Base-by-base conservation (phyloP, 2,329 filamentous ascomycete species). In the Colletotrichum sansevieriae region DNA sequence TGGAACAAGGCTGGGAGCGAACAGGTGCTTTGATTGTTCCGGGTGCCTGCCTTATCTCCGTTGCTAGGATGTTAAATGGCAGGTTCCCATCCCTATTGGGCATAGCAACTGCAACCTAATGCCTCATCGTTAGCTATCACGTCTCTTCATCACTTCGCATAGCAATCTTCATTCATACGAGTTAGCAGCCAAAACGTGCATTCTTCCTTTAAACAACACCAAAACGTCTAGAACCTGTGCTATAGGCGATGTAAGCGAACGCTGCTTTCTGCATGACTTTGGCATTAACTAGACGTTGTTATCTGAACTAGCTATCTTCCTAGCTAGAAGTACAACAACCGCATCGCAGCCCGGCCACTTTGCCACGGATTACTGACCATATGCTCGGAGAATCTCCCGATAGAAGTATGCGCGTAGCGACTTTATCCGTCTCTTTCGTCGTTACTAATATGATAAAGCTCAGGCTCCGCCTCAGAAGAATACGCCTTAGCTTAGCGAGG, bases 181-280 rank as follows among this genome's bases (percentile, higher is more conserved):
- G 1, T 9, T 0, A 18, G 41, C 41, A 44, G 0, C 41, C 5
- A 1, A 1, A 1, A 44, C 12, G 15, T 44, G 2, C 41, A 2
- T 46, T 46, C 2, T 46, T 18, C 15, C 15, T 18, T 10, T 10
- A 18, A 1, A 46, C 0, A 46, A 9, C 6, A 10, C 43, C 43
- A 2, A 10, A 0, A 4, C 7, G 43, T 18, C 20, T 18, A 46
- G 43, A 18, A 46, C 43, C 15, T 2, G 0, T 46, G 43, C 43
- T 0, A 0, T 18, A 46, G 6, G 43, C 15, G 43, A 0, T 0
- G 2, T 18, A 46, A 10, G 43, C 15, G 0, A 18, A 46, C 7
- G 1, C 43, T 46, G 7, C 15, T n/a, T 4, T 46, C 43, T 0
- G 43, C 43, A 4, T 1, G 43, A 46, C 15, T 46, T 10, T 46